Conservation (phyloP, 192 early-diverging fungal species). For the Rhizophagus sp. region DNA sequence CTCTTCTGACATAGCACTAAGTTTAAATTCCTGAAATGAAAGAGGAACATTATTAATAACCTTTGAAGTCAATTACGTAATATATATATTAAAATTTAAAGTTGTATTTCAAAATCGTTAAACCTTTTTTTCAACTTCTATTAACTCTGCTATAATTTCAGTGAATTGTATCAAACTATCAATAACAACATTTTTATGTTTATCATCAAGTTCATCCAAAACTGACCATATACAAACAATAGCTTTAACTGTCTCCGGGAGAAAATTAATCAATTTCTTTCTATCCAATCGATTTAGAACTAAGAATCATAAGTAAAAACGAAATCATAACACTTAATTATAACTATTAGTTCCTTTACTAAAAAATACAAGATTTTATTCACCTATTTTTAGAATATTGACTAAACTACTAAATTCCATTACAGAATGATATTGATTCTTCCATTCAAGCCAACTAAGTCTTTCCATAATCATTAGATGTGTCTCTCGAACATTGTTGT, state of each 20-base stretch:
- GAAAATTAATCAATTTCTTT: slow-evolving; percentile 6
- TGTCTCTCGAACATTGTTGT: slow-evolving; percentile 6
- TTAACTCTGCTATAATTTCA: not conserved
- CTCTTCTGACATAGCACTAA: not conserved
- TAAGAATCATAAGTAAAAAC: not conserved
- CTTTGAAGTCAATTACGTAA: not conserved
- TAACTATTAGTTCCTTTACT: not conserved
- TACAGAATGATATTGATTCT: not conserved
- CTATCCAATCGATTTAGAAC: not conserved
- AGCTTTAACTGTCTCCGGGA: not conserved
- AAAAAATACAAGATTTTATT: not conserved
- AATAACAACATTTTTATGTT: not conserved
- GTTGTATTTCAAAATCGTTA: not conserved
- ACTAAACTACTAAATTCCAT: not conserved
- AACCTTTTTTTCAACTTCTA: not conserved
- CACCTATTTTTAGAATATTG: slow-evolving; percentile 8
- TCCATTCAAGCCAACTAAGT: slow-evolving; percentile 9
- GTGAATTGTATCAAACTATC: slow-evolving; percentile 1
- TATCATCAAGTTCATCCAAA: not conserved
- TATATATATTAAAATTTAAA: not conserved
- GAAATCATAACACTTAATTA: not conserved
- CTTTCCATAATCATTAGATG: slow-evolving; percentile 11
- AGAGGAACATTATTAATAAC: not conserved
- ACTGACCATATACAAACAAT: not conserved
- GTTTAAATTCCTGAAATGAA: not conserved